phyloP scores from a whole-genome alignment of 73 alveolate genomes.

The Tetrahymena borealis region DNA sequence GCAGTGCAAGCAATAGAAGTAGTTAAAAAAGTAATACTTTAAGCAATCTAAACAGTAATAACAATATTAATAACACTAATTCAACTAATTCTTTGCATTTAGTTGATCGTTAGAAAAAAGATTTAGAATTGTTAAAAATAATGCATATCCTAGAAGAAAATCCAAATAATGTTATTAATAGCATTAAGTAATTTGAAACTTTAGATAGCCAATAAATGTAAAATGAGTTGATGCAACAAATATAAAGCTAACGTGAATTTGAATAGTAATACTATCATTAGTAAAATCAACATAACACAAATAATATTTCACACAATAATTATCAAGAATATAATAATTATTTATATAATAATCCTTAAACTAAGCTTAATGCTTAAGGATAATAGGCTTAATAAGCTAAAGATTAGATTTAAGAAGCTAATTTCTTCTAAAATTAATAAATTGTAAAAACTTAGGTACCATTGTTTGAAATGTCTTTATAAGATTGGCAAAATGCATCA shows the following conservation, averaged over 20 bases:
- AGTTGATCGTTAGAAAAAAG: background rate
- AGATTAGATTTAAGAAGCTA: background rate
- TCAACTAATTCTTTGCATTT: background rate
- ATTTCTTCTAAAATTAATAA: background rate
- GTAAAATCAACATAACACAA: too few species aligned
- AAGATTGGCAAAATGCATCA: background rate
- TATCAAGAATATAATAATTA: too few species aligned
- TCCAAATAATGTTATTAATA: background rate
- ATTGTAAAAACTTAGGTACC: background rate
- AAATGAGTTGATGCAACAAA: background rate
- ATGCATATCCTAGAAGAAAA: background rate
- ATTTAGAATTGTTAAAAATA: background rate
- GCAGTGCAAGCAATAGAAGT: background rate
- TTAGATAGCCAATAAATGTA: background rate
- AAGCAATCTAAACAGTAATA: too few species aligned
- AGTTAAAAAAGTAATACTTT: background rate
- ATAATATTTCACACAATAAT: too few species aligned
- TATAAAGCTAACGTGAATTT: background rate
- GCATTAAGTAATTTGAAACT: background rate
- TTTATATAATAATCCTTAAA: too few species aligned
- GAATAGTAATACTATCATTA: background rate
- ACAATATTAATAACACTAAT: too few species aligned
- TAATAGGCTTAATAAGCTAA: too few species aligned
- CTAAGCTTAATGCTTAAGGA: too few species aligned
- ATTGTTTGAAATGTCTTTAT: background rate